Conservation (phyloP, 331 rosid species). For the Ulmus americana region DNA sequence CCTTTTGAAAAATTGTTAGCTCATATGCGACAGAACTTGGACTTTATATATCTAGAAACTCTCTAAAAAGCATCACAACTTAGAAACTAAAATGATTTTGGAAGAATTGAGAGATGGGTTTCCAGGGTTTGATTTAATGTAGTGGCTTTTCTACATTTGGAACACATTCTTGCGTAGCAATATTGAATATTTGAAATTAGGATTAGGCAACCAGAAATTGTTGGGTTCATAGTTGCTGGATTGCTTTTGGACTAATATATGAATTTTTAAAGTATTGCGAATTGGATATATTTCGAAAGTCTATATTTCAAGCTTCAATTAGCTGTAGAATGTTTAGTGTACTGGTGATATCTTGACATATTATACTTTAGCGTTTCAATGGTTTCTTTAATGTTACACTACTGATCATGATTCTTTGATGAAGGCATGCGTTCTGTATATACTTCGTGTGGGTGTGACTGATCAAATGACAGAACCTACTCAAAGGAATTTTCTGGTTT, state of each 20-base stretch:
- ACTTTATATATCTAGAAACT: not conserved
- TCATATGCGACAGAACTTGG: not conserved
- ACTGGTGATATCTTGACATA: not conserved
- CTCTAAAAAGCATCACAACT: not conserved
- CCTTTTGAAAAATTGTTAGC: not conserved
- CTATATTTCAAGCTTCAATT: not conserved
- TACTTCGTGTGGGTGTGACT: conserved; percentile 81
- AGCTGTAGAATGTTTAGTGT: not conserved
- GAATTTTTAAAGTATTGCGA: not conserved
- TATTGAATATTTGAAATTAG: conserved; percentile 9
- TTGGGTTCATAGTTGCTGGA: conserved; percentile 6
- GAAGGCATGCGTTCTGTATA: conserved; percentile 93
- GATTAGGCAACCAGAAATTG: conserved; percentile 1
- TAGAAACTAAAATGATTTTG: conserved; percentile 2
- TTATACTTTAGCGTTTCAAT: not conserved
- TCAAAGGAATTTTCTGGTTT: conserved; percentile 74
- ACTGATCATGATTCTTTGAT: conserved; percentile 33
- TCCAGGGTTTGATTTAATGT: not conserved
- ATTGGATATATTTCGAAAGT: not conserved
- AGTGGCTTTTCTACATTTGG: not conserved
- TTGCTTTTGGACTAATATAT: not conserved
- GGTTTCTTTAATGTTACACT: conserved; percentile 14
- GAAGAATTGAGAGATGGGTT: not conserved
- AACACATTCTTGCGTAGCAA: not conserved
- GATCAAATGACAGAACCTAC: conserved; percentile 97